Evolutionary conservation across 1,284 basidiomycete species (phyloP).

Genomic region (Tilletia caries): DNA sequence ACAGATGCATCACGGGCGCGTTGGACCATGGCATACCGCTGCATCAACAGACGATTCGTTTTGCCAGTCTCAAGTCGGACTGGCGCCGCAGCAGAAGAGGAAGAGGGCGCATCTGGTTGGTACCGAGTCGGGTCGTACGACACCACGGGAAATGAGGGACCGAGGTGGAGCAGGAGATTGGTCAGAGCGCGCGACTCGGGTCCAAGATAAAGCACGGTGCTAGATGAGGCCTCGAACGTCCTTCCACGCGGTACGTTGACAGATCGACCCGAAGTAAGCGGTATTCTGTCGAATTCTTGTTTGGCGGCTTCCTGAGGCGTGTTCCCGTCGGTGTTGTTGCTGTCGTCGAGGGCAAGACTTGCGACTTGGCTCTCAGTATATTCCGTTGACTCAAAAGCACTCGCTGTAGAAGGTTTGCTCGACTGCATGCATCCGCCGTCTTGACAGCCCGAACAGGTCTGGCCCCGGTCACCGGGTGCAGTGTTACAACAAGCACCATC

Average conservation of each 20-base stretch:
- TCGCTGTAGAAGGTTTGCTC: background rate
- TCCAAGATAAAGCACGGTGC: conserved; percentile 68
- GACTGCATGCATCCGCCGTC: background rate
- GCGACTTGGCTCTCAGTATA: background rate
- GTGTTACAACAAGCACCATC: background rate
- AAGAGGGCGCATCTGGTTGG: background rate
- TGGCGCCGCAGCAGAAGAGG: background rate
- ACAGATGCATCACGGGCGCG: conserved; percentile 87
- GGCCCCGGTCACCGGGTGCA: too few relatives aligned
- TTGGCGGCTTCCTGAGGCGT: conserved; percentile 1
- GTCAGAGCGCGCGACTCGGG: conserved; percentile 75
- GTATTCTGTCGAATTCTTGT: background rate
- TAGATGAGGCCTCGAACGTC: conserved; percentile 54
- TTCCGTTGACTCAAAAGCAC: background rate
- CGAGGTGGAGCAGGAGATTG: conserved; percentile 65
- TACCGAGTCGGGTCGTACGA: conserved; percentile 74
- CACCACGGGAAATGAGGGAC: conserved; percentile 58
- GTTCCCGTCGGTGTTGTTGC: background rate
- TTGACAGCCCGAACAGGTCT: too few relatives aligned
- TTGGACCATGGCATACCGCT: conserved; percentile 81
- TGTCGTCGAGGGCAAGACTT: conserved; percentile 23
- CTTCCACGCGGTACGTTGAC: conserved; percentile 30
- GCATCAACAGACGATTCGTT: conserved; percentile 81
- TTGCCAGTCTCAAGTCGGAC: conserved; percentile 61
- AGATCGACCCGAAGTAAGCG: conserved; percentile 32